Conservation (phyloP, 2,329 filamentous ascomycete species). For the Neophaeococcomyces aloes region DNA sequence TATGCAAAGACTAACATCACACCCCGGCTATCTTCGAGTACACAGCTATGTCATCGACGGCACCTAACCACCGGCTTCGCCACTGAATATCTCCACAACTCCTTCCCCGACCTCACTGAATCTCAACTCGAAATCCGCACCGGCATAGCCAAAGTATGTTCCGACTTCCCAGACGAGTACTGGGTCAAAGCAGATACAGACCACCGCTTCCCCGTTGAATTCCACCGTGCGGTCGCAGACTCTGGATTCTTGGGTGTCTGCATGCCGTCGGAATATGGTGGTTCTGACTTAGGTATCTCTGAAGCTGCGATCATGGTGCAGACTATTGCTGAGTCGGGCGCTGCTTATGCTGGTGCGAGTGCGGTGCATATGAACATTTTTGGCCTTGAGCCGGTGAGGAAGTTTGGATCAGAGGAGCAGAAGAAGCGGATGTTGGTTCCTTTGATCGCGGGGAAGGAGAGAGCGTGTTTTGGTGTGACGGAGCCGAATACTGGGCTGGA, state of each 20-base stretch:
- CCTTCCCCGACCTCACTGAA: slow-evolving; percentile 29
- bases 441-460: slow-evolving; percentile 31
- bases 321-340: slow-evolving; percentile 37
- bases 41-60: too few relatives aligned
- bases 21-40: too few relatives aligned
- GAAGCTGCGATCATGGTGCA: slow-evolving; percentile 41
- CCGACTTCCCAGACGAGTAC: slow-evolving; percentile 33
- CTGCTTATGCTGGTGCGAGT: slow-evolving; percentile 33
- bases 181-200: slow-evolving; percentile 32
- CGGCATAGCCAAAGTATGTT: slow-evolving; percentile 35
- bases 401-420: slow-evolving; percentile 35
- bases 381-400: slow-evolving; percentile 36
- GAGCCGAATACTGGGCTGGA: slow-evolving; percentile 37
- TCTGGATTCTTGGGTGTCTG: slow-evolving; percentile 39
- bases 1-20: too few relatives aligned
- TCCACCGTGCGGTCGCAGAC: slow-evolving; percentile 31
- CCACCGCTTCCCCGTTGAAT: slow-evolving; percentile 32
- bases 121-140: slow-evolving; percentile 34
- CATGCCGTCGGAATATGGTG: slow-evolving; percentile 34
- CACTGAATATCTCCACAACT: too few relatives aligned
- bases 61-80: too few relatives aligned
- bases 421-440: slow-evolving; percentile 31
- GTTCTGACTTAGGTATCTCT: slow-evolving; percentile 32
- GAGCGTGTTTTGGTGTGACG: slow-evolving; percentile 35
- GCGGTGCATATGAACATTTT: slow-evolving; percentile 42